These are phyloP conservation scores for Tremella mesenterica DNA, from an alignment of 768 basidiomycete genomes.

Conservation along the genomic window DNA sequence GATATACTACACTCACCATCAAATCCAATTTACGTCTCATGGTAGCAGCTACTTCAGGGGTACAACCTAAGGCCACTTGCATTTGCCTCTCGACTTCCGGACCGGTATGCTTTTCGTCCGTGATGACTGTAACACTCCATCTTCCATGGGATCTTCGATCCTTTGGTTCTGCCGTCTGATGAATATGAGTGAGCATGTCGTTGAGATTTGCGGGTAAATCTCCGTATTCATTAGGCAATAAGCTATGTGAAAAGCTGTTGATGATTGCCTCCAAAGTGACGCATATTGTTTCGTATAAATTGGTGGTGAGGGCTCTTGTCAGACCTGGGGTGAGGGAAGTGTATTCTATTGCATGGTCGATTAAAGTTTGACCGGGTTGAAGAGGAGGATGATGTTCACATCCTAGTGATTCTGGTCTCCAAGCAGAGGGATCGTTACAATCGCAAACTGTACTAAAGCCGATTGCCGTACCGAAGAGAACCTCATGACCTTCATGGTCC, in stretches of 20 bases:
- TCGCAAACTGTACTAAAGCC: conserved; percentile 76
- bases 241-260: conserved; percentile 71
- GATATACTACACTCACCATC: background rate
- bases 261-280: conserved; percentile 76
- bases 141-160: conserved; percentile 18
- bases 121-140: conserved; percentile 66
- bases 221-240: conserved; percentile 52
- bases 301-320: conserved; percentile 52
- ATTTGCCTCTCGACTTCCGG: conserved; percentile 61
- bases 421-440: conserved; percentile 85
- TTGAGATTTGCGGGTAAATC: conserved; percentile 48
- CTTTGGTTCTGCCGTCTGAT: conserved; percentile 10
- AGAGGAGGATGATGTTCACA: conserved; percentile 69
- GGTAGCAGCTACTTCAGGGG: background rate
- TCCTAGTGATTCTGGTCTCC: conserved; percentile 51
- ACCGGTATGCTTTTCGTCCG: conserved; percentile 93
- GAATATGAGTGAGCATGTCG: conserved; percentile 14
- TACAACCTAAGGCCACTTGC: conserved; percentile 31
- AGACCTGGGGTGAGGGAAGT: conserved; percentile 48
- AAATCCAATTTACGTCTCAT: background rate
- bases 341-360: background rate
- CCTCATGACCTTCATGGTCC: conserved; percentile 77
- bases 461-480: conserved; percentile 87
- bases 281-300: conserved; percentile 62
- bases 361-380: conserved; percentile 31